Evolutionary conservation across 345 rosid species (phyloP).

Genomic region (Syzygium aqueum): DNA sequence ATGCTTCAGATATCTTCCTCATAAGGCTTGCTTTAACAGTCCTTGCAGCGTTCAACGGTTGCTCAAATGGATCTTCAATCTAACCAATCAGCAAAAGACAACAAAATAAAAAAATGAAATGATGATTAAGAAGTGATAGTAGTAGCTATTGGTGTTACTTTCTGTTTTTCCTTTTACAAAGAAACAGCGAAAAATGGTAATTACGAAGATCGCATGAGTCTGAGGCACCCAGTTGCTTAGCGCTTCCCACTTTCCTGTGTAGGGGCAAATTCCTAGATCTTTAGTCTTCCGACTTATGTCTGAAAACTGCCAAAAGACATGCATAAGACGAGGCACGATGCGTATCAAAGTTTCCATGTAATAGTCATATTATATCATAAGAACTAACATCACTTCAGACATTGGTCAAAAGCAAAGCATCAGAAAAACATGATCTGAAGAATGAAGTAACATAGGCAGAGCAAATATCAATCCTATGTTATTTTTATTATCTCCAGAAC

Average conservation of each 20-base stretch:
- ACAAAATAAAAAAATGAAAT: neutral
- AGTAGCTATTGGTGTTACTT: neutral
- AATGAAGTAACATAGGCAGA: neutral
- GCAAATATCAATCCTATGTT: neutral
- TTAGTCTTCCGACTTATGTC: constrained; percentile 32
- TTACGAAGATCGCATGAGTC: constrained; percentile 58
- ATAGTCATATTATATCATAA: neutral
- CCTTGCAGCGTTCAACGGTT: constrained; percentile 62
- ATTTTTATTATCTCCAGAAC: neutral
- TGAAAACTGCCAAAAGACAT: constrained; percentile 35
- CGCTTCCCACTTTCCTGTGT: constrained; percentile 57
- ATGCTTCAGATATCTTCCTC: constrained; percentile 39
- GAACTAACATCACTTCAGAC: neutral
- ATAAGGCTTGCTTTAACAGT: constrained; percentile 41
- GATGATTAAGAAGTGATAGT: neutral
- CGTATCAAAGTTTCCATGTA: neutral
- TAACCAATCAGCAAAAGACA: constrained; percentile 10
- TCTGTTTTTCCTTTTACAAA: neutral
- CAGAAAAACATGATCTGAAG: neutral
- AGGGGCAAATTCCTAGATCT: constrained; percentile 63
- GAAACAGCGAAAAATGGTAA: constrained; percentile 4
- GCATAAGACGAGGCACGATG: neutral
- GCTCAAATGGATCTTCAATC: constrained; percentile 92
- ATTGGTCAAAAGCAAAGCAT: neutral
- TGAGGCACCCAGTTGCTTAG: constrained; percentile 56